phyloP scores from a whole-genome alignment of 179 eudicot genomes.

The Camellia oleifera region DNA sequence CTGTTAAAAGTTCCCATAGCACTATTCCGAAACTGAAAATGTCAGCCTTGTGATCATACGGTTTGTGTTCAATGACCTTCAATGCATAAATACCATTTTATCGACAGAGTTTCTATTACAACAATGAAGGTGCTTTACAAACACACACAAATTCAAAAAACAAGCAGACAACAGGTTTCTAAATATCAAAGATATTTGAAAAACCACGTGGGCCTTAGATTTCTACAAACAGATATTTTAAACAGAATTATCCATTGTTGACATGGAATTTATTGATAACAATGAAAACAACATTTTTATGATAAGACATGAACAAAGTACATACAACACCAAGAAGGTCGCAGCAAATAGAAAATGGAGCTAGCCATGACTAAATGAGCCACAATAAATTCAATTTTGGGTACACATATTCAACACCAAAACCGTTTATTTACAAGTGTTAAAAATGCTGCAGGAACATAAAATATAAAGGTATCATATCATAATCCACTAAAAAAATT shows the following conservation, averaged over 20 bases:
- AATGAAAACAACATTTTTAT: background rate
- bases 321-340: background rate
- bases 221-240: background rate
- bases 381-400: background rate
- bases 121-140: background rate
- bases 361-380: background rate
- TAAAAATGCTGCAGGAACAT: background rate
- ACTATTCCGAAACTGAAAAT: constrained; percentile 79
- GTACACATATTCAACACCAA: background rate
- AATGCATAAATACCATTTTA: constrained; percentile 15
- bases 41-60: constrained; percentile 74
- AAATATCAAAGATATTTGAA: background rate
- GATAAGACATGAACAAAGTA: background rate
- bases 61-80: constrained; percentile 75
- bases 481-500: background rate
- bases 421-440: background rate
- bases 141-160: background rate
- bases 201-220: background rate
- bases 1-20: constrained; percentile 81
- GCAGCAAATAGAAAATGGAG: background rate
- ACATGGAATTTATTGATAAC: background rate
- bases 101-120: background rate
- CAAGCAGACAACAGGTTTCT: background rate
- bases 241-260: background rate
- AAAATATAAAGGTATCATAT: background rate